These are phyloP conservation scores for Ganoderma meredithae DNA, from an alignment of 1,284 basidiomycete species.

Conservation along the genomic window DNA sequence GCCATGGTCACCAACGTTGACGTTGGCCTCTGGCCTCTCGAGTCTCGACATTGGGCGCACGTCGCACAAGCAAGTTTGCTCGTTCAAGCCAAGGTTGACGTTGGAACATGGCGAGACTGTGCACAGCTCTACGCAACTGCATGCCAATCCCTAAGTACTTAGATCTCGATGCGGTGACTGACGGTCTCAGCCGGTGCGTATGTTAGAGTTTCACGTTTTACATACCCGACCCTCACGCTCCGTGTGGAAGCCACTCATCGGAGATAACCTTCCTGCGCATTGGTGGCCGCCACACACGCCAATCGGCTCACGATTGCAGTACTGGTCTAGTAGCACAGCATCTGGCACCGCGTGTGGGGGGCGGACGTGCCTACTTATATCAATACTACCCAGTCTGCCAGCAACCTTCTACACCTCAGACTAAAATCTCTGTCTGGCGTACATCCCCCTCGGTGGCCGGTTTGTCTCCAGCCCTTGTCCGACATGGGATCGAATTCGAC, in stretches of 20 bases:
- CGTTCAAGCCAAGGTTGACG: too few relatives aligned
- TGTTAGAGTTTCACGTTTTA: background rate
- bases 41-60: too few relatives aligned
- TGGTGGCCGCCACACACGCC: background rate
- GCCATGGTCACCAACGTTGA: too few relatives aligned
- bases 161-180: too few relatives aligned
- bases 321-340: too few relatives aligned
- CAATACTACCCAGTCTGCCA: too few relatives aligned
- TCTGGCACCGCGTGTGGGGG: background rate
- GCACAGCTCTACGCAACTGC: background rate
- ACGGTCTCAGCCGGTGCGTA: too few relatives aligned
- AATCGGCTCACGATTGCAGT: background rate
- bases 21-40: too few relatives aligned
- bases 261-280: background rate
- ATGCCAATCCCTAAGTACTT: background rate
- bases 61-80: too few relatives aligned
- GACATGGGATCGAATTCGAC: constrained; percentile 11
- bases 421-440: background rate
- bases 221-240: background rate
- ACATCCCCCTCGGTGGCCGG: background rate
- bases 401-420: background rate
- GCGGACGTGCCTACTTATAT: too few relatives aligned
- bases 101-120: background rate
- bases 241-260: background rate
- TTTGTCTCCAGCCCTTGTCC: background rate